Conservation (phyloP, 1,284 basidiomycete species). For the Coriolopsis trogii region DNA sequence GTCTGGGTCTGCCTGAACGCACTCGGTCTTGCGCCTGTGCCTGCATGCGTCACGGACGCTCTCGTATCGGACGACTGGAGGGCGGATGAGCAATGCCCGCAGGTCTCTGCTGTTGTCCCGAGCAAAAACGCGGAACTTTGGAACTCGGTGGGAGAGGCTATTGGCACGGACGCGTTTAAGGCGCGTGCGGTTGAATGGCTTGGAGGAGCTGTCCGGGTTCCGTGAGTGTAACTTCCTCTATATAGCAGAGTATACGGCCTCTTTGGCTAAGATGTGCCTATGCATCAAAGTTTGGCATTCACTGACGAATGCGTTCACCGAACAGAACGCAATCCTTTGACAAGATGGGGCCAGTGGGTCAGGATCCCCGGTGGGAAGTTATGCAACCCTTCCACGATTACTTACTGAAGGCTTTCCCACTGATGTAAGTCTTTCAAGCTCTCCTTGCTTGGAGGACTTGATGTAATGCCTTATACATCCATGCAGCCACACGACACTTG, state of each 20-base stretch:
- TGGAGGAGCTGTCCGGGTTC: conserved; percentile 48
- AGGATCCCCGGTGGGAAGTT: conserved; percentile 48
- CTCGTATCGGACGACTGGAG: background rate
- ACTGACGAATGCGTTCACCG: background rate
- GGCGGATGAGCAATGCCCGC: conserved; percentile 43
- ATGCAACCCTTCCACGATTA: conserved; percentile 47
- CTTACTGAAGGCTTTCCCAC: conserved; percentile 43
- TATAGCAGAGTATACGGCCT: too few relatives aligned
- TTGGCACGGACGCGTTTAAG: conserved; percentile 48
- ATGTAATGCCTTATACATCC: background rate
- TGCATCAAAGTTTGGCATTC: background rate
- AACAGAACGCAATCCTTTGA: conserved; percentile 44
- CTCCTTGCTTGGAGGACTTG: background rate
- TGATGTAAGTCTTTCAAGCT: conserved; percentile 34
- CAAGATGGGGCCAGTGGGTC: conserved; percentile 43
- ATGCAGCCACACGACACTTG: conserved; percentile 51
- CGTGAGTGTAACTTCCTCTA: conserved; percentile 26
- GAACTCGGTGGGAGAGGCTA: conserved; percentile 41
- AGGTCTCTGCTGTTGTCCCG: conserved; percentile 47
- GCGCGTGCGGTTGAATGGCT: conserved; percentile 54
- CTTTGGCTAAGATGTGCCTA: conserved; percentile 19
- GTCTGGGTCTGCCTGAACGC: conserved; percentile 14
- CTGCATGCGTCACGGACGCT: conserved; percentile 2
- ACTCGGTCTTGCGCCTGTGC: conserved; percentile 5
- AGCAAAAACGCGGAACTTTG: conserved; percentile 45